A percentile compares a stretch with the other conserved stretches of the same genome.
phyloP scores from a whole-genome alignment of 2,329 filamentous ascomycete species.

The Colletotrichum theobromicola region DNA sequence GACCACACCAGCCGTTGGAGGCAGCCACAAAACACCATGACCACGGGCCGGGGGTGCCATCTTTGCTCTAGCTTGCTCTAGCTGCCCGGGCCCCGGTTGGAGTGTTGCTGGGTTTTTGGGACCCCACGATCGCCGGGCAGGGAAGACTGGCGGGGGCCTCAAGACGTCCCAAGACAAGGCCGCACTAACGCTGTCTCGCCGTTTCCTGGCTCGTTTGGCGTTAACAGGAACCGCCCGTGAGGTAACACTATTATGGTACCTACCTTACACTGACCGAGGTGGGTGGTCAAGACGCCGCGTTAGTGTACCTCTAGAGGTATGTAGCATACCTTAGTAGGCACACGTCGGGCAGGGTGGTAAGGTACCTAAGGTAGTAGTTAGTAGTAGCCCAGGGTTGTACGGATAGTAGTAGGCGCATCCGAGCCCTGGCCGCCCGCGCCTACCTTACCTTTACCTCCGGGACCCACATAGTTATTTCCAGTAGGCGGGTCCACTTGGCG shows the following conservation, averaged over 20 bases:
- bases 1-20: background rate
- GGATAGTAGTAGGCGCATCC: background rate
- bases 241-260: background rate
- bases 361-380: too few relatives aligned
- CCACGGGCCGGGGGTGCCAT: background rate
- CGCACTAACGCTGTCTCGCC: background rate
- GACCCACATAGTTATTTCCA: background rate
- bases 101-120: background rate
- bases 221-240: background rate
- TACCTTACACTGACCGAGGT: background rate
- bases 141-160: background rate
- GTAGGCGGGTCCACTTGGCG: background rate
- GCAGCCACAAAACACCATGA: background rate
- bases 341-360: too few relatives aligned
- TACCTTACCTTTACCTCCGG: background rate
- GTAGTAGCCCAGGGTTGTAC: too few relatives aligned
- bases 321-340: too few relatives aligned
- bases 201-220: background rate
- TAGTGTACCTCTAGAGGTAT: too few relatives aligned
- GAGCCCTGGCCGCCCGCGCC: background rate
- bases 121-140: background rate
- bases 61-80: background rate
- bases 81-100: background rate
- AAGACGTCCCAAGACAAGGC: background rate
- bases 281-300: background rate